Percentiles rank a stretch among this genome's conserved stretches.
phyloP scores from a whole-genome alignment of 2,329 filamentous ascomycete genomes.

The Stachybotrys chartarum region DNA sequence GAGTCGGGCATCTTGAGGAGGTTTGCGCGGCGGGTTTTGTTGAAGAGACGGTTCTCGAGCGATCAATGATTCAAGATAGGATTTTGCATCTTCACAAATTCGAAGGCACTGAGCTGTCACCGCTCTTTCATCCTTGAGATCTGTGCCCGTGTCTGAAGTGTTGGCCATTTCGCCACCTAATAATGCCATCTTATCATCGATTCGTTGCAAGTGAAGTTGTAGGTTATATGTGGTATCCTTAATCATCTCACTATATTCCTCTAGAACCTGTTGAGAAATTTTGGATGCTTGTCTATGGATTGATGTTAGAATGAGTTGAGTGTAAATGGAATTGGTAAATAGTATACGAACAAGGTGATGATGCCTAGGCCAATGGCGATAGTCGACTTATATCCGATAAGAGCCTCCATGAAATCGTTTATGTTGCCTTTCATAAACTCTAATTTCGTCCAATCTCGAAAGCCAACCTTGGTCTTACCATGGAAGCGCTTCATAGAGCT shows the following conservation, averaged over 20 bases:
- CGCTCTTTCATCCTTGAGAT: constrained; percentile 26
- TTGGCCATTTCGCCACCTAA: constrained; percentile 9
- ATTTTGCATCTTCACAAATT: constrained; percentile 28
- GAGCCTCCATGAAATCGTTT: constrained; percentile 29
- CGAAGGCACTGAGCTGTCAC: constrained; percentile 29
- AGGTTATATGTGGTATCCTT: constrained; percentile 26
- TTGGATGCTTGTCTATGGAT: constrained; percentile 21
- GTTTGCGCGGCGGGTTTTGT: constrained; percentile 2
- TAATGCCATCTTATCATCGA: constrained; percentile 24
- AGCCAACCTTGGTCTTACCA: constrained; percentile 21
- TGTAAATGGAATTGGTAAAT: too few relatives aligned
- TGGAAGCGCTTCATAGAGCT: constrained; percentile 24
- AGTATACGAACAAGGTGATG: constrained; percentile 24
- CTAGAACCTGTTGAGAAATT: constrained; percentile 20
- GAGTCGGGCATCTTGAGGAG: not conserved
- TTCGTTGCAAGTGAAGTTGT: constrained; percentile 23
- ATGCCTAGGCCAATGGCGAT: constrained; percentile 27
- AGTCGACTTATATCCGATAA: constrained; percentile 30
- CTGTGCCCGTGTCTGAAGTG: constrained; percentile 12
- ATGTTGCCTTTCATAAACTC: constrained; percentile 32
- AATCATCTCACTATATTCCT: constrained; percentile 30
- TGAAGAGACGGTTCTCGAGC: constrained; percentile 16
- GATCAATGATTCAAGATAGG: constrained; percentile 24
- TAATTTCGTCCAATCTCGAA: constrained; percentile 32
- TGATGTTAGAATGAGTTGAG: too few relatives aligned